Base-by-base conservation (phyloP, 176 grass and related monocot species). In the Musa troglodytarum region DNA sequence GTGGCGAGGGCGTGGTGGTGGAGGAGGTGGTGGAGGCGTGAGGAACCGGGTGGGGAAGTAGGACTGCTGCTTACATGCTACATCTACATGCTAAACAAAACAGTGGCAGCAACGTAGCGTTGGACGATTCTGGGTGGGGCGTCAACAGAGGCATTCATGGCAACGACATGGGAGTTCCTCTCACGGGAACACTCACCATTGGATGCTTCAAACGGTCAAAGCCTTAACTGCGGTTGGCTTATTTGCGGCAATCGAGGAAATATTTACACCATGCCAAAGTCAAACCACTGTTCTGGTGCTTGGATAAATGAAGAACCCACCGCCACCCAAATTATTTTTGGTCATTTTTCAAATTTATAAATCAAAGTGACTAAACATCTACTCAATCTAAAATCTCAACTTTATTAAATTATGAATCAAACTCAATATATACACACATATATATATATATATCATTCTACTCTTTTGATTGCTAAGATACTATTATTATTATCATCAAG, bases 1-100 rank as follows among this genome's bases (percentile, higher is more conserved):
- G 57, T 72, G 9, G 17, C 50, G 51, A 59, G 34, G 20, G 5
- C 57, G 68, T 63, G 77, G 54, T 34, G 61, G 72, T 56, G 71
- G 52, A 16, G 17, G 17, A 66, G 78, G 77, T 78, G 69, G 82
- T 63, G 69, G 23, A 22, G 55, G 54, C 57, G 53, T 50, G 50
- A 73, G 71, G n/a, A n/a, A 24, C 17, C 1, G 53, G 13, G 53
- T 54, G 53, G 11, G 53, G 13, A 54, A 14, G 11, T 10, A 61
- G 17, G 57, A 61, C 57, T 58, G 16, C 55, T n/a, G 17, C 57
- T 61, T 61, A 19, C 16, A n/a, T 1, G 12, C 57, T 61, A 61
- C 57, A 7, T n/a, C 17, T 17, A 61, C n/a, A n/a, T 43, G 34
- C 34, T 43, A 43, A 43, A 43, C 34, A 43, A 20, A 21, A 61